These are phyloP conservation scores for Chlamydomonas urium DNA, from an alignment of 139 green algal species.

Conservation along the genomic window DNA sequence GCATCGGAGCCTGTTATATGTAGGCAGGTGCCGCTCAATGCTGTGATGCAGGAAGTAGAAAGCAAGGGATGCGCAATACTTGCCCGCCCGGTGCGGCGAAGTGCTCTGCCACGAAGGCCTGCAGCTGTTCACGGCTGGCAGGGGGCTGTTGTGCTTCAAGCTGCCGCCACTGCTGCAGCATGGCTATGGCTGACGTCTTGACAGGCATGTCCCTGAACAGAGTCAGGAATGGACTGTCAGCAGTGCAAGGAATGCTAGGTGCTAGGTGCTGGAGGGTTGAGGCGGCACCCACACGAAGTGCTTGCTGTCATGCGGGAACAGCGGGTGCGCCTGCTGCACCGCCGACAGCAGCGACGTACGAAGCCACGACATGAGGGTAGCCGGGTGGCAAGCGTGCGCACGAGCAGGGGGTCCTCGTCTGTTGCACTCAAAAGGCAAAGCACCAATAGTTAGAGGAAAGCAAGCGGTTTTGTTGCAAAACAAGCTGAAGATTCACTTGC, in stretches of 20 bases:
- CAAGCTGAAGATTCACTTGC: background rate
- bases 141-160: background rate
- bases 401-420: too few relatives aligned
- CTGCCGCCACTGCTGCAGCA: background rate
- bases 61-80: too few relatives aligned
- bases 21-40: too few relatives aligned
- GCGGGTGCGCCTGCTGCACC: background rate
- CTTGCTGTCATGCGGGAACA: constrained; percentile 3
- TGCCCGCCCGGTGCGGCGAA: background rate
- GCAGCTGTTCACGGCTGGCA: background rate
- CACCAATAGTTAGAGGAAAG: background rate
- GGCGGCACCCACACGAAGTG: constrained; percentile 9
- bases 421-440: background rate
- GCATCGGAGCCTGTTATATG: too few relatives aligned
- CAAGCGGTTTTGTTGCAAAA: background rate
- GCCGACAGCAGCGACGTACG: background rate
- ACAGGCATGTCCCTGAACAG: constrained; percentile 11
- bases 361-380: constrained; percentile 2
- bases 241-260: too few relatives aligned
- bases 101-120: background rate
- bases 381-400: too few relatives aligned
- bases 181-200: background rate
- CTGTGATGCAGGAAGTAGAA: too few relatives aligned
- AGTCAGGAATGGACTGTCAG: background rate
- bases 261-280: too few relatives aligned